These are phyloP conservation scores for Sporothrix euskadiensis DNA, from an alignment of 2,329 filamentous ascomycete species.

Conservation along the genomic window DNA sequence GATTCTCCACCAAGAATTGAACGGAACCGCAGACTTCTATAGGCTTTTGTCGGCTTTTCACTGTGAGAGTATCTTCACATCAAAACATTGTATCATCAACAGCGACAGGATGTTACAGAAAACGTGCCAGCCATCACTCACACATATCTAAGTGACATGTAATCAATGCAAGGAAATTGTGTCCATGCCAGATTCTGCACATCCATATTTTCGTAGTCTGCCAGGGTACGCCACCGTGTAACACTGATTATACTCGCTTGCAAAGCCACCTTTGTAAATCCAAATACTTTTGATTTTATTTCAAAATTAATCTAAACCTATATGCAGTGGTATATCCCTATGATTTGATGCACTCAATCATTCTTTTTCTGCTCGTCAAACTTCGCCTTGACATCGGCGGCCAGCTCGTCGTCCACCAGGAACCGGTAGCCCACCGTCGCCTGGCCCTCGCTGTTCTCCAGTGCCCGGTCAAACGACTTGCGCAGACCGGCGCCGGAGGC, in stretches of 20 bases:
- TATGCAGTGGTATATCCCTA: neutral
- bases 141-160: neutral
- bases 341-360: neutral
- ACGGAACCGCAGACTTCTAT: neutral
- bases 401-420: conserved; percentile 27
- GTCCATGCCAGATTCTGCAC: neutral
- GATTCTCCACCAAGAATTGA: neutral
- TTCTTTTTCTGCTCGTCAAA: conserved; percentile 37
- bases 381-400: conserved; percentile 39
- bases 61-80: neutral
- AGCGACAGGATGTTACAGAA: neutral
- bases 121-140: neutral
- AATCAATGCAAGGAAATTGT: neutral
- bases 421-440: conserved; percentile 25
- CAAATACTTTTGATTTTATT: neutral
- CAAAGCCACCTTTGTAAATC: neutral
- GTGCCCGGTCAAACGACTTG: conserved; percentile 24
- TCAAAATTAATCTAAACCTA: neutral
- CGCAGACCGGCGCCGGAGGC: conserved; percentile 22
- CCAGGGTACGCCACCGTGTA: neutral
- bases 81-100: neutral
- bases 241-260: neutral
- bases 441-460: conserved; percentile 28
- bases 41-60: neutral
- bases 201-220: neutral